Percentiles rank a stretch among this genome's conserved stretches.
Conservation (phyloP, 2,329 filamentous ascomycete species). For the Aspergillus sp. region DNA sequence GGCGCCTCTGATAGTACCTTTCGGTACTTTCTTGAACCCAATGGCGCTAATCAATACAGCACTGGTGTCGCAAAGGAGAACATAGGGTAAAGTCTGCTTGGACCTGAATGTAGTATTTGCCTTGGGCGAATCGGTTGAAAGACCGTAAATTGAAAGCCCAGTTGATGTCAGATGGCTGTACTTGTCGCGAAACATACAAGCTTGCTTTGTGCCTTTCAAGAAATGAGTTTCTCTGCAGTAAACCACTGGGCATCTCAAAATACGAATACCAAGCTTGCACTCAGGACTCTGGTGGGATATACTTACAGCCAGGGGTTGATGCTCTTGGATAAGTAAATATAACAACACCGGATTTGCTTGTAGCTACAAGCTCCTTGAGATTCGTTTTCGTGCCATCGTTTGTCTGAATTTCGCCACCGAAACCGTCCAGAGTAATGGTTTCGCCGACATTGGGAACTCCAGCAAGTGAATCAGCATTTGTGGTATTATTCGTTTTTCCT, state of each 20-base stretch:
- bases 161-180: slow-evolving; percentile 68
- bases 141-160: slow-evolving; percentile 81
- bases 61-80: slow-evolving; percentile 74
- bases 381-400: slow-evolving; percentile 76
- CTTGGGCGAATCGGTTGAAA: slow-evolving; percentile 81
- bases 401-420: slow-evolving; percentile 68
- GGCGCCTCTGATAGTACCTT: slow-evolving; percentile 76
- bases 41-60: slow-evolving; percentile 73
- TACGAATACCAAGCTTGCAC: not conserved
- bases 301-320: slow-evolving; percentile 87
- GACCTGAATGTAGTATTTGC: slow-evolving; percentile 88
- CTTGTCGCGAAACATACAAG: slow-evolving; percentile 83
- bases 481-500: not conserved
- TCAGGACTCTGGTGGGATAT: not conserved
- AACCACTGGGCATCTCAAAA: not conserved
- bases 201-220: slow-evolving; percentile 76
- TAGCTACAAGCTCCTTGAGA: slow-evolving; percentile 70
- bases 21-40: slow-evolving; percentile 79
- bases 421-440: slow-evolving; percentile 47
- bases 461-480: slow-evolving; percentile 8
- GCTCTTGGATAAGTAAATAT: slow-evolving; percentile 95
- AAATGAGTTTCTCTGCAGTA: not conserved
- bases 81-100: slow-evolving; percentile 84
- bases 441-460: slow-evolving; percentile 40
- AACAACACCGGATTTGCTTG: slow-evolving; percentile 79